Evolutionary conservation across 2,329 filamentous ascomycete genomes (phyloP).

Genomic region (Botrytis byssoidea): DNA sequence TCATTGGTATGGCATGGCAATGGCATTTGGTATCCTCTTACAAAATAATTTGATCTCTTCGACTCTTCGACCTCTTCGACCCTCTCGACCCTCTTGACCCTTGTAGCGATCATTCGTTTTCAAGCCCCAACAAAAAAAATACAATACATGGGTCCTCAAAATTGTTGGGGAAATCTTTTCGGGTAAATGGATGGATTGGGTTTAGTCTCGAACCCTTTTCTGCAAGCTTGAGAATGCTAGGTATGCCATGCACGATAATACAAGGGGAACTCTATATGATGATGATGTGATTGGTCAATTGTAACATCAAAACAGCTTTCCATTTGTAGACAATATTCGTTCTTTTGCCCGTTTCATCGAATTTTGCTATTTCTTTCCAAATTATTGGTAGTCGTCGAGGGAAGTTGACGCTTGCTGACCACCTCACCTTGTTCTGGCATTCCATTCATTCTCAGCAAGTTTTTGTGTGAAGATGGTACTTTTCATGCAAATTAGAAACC

Average conservation of each 20-base stretch:
- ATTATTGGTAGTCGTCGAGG: neutral
- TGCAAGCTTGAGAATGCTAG: neutral
- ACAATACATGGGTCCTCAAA: neutral
- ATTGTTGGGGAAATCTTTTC: conserved; percentile 20
- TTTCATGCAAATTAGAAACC: neutral
- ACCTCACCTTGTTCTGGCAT: neutral
- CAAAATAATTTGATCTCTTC: neutral
- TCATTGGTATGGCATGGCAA: neutral
- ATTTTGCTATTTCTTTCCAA: neutral
- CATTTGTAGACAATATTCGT: neutral
- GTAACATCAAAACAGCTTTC: conserved; percentile 10
- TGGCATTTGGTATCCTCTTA: neutral
- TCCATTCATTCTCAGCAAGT: neutral
- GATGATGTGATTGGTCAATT: conserved; percentile 14
- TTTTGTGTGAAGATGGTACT: neutral
- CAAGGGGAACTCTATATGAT: neutral
- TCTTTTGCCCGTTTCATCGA: neutral
- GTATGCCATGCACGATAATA: conserved; percentile 5
- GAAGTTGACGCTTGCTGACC: neutral
- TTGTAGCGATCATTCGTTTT: conserved; percentile 16
- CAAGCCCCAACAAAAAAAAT: conserved; percentile 18
- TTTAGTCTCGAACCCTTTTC: conserved; percentile 10
- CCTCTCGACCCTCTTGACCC: neutral
- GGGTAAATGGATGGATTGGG: conserved; percentile 1
- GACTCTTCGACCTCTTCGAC: too few species aligned